These are phyloP conservation scores for Dujonia santamariae DNA, from an alignment of 1,139 yeast species.

Conservation along the genomic window DNA sequence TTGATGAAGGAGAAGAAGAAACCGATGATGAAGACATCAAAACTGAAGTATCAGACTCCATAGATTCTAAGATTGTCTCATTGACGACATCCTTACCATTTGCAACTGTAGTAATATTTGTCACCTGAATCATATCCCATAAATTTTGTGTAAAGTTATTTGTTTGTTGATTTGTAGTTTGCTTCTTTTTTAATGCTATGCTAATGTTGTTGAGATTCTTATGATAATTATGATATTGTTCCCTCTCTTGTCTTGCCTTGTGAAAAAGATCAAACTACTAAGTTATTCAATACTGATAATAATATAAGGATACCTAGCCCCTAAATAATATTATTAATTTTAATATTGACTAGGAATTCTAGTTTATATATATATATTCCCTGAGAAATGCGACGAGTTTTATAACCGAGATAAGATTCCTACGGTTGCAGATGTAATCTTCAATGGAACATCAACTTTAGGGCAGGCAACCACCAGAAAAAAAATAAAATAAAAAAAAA, in stretches of 20 bases:
- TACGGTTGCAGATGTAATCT: conserved; percentile 9
- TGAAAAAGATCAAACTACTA: not conserved
- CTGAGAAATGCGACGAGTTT: conserved; percentile 6
- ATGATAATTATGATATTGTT: not conserved
- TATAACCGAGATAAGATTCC: conserved; percentile 7
- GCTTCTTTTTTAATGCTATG: not conserved
- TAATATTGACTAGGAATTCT: not conserved
- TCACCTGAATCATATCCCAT: not conserved
- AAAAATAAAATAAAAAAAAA: conserved; percentile 7
- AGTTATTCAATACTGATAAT: too few species aligned
- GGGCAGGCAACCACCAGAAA: not conserved
- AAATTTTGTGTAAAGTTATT: not conserved
- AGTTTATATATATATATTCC: not conserved
- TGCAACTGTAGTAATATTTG: too few species aligned
- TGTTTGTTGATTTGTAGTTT: not conserved
- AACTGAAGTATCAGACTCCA: conserved; percentile 7
- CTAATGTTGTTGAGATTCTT: not conserved
- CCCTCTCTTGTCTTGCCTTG: too few species aligned
- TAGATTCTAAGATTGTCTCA: conserved; percentile 1
- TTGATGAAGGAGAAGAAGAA: conserved; percentile 4
- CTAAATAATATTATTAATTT: too few species aligned
- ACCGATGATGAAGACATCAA: conserved; percentile 3
- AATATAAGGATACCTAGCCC: not conserved
- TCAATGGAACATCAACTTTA: conserved; percentile 7
- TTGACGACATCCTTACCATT: not conserved